Percentiles rank a stretch among this genome's conserved stretches.
Evolutionary conservation across 148 eudicot species (phyloP).

Genomic region (Vaccinium myrtillus): DNA sequence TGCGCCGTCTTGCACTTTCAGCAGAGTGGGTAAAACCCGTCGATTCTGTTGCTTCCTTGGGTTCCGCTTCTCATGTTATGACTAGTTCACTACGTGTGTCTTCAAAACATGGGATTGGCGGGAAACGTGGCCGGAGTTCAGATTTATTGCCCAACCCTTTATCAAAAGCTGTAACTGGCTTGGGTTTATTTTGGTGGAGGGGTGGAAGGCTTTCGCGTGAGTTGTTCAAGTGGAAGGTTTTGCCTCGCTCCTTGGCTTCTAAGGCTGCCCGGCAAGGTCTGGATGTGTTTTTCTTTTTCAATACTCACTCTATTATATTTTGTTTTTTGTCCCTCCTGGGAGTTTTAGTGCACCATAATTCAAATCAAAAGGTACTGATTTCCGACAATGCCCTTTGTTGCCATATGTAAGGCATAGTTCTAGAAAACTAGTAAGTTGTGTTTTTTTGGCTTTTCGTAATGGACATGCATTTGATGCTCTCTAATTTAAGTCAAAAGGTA

Average conservation of each 20-base stretch:
- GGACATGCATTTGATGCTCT: not conserved
- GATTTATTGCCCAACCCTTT: slow-evolving; percentile 41
- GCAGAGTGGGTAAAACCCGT: slow-evolving; percentile 80
- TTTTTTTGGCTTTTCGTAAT: not conserved
- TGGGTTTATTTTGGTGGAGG: slow-evolving; percentile 88
- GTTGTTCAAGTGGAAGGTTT: slow-evolving; percentile 78
- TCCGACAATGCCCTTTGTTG: not conserved
- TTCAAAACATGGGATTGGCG: slow-evolving; percentile 47
- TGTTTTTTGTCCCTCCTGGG: not conserved
- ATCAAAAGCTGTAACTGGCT: slow-evolving; percentile 48
- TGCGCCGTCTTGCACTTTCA: slow-evolving; percentile 63
- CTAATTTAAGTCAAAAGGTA: not conserved
- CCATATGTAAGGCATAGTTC: not conserved
- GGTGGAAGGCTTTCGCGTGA: slow-evolving; percentile 81
- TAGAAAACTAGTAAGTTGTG: not conserved
- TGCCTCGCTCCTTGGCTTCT: slow-evolving; percentile 66
- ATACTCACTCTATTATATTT: not conserved
- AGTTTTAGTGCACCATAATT: not conserved
- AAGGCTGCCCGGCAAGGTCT: slow-evolving; percentile 93
- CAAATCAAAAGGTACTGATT: not conserved
- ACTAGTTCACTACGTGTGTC: slow-evolving; percentile 44
- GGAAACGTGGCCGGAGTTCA: slow-evolving; percentile 45
- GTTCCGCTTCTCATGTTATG: slow-evolving; percentile 73
- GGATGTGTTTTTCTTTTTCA: slow-evolving; percentile 9
- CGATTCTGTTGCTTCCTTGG: slow-evolving; percentile 66